Base-by-base conservation (phyloP, 1,284 basidiomycete species). In the Cryptococcus neoformans region DNA sequence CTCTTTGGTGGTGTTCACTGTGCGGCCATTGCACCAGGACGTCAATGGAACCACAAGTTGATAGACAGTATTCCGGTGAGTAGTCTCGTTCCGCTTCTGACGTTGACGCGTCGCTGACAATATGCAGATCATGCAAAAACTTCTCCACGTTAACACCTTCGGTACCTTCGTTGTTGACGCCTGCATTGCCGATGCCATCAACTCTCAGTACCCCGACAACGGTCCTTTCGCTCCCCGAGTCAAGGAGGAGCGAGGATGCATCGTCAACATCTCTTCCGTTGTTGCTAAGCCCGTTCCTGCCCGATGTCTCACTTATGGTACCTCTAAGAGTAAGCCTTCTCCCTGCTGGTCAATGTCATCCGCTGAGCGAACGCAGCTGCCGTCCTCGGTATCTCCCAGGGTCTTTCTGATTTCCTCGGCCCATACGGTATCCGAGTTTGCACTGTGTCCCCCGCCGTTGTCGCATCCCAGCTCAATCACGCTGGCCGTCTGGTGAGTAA, bases 341-440 rank as follows among this genome's bases (percentile, higher is more conserved):
- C n/a, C n/a, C n/a, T n/a, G n/a, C n/a, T n/a, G n/a, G n/a, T n/a
- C n/a, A n/a, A n/a, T n/a, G n/a, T n/a, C n/a, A n/a, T n/a, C n/a
- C n/a, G n/a, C n/a, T n/a, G n/a, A n/a, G n/a, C n/a, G n/a, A n/a
- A n/a, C n/a, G n/a, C n/a, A n/a, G n/a, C n/a, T n/a, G n/a, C n/a
- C n/a, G n/a, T n/a, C n/a, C n/a, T n/a, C n/a, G n/a, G n/a, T n/a
- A n/a, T n/a, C n/a, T n/a, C n/a, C n/a, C n/a, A n/a, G n/a, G n/a
- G n/a, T n/a, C n/a, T n/a, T n/a, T n/a, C n/a, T n/a, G n/a, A n/a
- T n/a, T n/a, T n/a, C n/a, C n/a, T n/a, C n/a, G n/a, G n/a, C n/a
- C n/a, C n/a, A n/a, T n/a, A n/a, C n/a, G 69, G 67, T 34, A 67
- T 71, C 57, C 62, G 69, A 41, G 67, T 69, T 41, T 61, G 61